Evolutionary conservation across 1,139 yeast genomes (phyloP), one percentile per base, ranked within the genome.

Genomic region (Candida buenavistaensis): DNA sequence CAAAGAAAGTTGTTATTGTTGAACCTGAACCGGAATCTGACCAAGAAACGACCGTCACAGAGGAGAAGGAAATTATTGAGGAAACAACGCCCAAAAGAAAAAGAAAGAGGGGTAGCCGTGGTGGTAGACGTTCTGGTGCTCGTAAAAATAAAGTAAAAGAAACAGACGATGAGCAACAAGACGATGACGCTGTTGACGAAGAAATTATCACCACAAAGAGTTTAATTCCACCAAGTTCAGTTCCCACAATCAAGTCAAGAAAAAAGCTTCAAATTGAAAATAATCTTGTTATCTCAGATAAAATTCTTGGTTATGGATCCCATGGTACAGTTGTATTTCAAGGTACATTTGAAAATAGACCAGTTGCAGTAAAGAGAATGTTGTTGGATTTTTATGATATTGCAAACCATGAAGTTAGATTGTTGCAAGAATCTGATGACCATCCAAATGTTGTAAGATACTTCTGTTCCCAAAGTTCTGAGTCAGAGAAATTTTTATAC

Each of bases 301-400:
- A 75, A 28, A 74, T 89, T 15, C 62, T 92, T 32, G 98, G 99
- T 1, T 88, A 87, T 54, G 99, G 99, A 1, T 88, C 97, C 1
- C 96, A 92, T 52, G 98, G 98, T 20, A 92, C 98, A 0, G 89
- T 90, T 17, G 98, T 92, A 1, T 88, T 80, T 55, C 79, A 84
- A 53, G 98, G 98, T 1, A 75, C 79, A 3, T 92, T 90, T 62
- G 97, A 90, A 51, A 83, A 80, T 48, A 72, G 98, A 34, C 96
- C 95, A 2, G 98, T 94, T 7, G 98, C 98, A 0, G 95, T 92
- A 4, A 94, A 92, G 56, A 66, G 98, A 47, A 87, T 92, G 96
- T 66, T 94, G 32, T 71, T 90, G 26, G 96, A 90, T 53, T 92
- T 90, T 52, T 92, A 85, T 59, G 97, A 92, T 52, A 80, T 92